Base-by-base conservation (phyloP, 1,139 yeast species). In the Pichia inconspicua region DNA sequence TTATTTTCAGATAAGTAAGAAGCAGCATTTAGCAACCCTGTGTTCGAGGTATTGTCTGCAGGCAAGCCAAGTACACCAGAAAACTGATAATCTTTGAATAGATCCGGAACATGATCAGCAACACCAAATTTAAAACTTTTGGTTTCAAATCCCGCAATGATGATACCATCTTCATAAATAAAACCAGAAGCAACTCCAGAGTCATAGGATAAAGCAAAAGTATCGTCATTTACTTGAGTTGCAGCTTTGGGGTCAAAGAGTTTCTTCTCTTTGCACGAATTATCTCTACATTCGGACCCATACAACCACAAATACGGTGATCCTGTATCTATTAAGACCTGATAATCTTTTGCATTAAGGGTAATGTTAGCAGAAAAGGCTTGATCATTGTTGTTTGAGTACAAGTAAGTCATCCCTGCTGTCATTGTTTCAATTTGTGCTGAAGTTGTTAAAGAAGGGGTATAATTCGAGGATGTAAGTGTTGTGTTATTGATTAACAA, bases 1-100 rank as follows among this genome's bases (percentile, higher is more conserved):
- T 62, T 61, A 9, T 66, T 58, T 41, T 67, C 61, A 25, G 54
- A 40, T 40, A 75, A 60, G 3, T 66, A 69, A 10, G 71, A 65
- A 37, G 75, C 65, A 31, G 75, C 60, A 44, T 72, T 68, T 17
- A 66, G 69, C 53, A 72, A 60, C 9, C 64, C 63, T 11, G 57
- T 61, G 45, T 60, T 59, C 50, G 63, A 57, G 42, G 62, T 65
- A 57, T 64, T 63, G 43, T 59, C 56, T 4, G 73, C 63, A 8
- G 84, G 78, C 32, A 82, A 67, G 1, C 87, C 88, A 52, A 82
- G 62, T 42, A 81, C 74, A 12, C 88, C 87, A 57, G 80, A 77
- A 40, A 80, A 74, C 14, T 75, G 69, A 59, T 77, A 80, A 15
- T 69, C 67, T 14, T 68, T 66, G 54, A 82, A 80, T 48, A 78